phyloP scores from a whole-genome alignment of 371 early-diverging fungal genomes.

The Mortierella sp. region DNA sequence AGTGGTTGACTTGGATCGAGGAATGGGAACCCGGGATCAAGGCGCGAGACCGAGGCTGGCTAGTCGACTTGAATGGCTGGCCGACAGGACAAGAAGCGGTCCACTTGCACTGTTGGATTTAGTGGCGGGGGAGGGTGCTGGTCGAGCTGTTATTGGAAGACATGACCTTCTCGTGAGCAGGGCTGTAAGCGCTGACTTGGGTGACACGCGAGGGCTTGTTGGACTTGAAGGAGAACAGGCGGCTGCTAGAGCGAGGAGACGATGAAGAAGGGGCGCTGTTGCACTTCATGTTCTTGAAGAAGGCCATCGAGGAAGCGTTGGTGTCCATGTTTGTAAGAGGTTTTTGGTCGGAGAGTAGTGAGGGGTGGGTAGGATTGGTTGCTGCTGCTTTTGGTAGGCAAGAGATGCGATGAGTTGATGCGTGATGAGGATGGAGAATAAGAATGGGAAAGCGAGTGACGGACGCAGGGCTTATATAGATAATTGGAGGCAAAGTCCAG shows the following conservation, averaged over 20 bases:
- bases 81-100: neutral
- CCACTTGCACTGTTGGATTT: neutral
- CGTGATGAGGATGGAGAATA: neutral
- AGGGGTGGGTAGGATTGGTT: neutral
- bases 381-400: neutral
- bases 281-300: conserved; percentile 49
- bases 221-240: conserved; percentile 32
- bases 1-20: neutral
- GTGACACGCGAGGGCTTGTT: conserved; percentile 26
- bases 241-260: conserved; percentile 15
- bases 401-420: too few relatives aligned
- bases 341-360: neutral
- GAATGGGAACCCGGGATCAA: neutral
- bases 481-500: neutral
- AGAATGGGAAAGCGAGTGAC: neutral
- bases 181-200: conserved; percentile 21
- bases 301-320: conserved; percentile 47
- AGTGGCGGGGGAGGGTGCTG: conserved; percentile 15
- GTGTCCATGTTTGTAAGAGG: conserved; percentile 30
- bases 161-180: conserved; percentile 24
- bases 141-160: conserved; percentile 26
- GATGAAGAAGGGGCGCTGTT: conserved; percentile 14
- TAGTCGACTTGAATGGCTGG: neutral
- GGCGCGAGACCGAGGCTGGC: too few relatives aligned
- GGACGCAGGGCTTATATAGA: neutral